Evolutionary conservation across 2,329 filamentous ascomycete genomes (phyloP).

Genomic region (Ceratocystis cacaofunesta): DNA sequence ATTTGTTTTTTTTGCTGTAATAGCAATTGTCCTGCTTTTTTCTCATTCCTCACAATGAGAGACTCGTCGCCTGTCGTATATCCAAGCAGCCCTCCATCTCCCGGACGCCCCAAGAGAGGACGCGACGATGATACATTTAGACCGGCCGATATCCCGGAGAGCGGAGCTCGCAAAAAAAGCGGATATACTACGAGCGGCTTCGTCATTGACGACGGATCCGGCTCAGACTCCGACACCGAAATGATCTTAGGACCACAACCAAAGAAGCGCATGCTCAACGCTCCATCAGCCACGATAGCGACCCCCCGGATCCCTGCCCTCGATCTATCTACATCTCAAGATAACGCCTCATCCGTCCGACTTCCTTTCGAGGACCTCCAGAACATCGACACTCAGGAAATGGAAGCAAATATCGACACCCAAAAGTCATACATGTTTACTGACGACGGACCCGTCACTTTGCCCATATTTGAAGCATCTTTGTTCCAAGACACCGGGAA

Average conservation of each 20-base stretch:
- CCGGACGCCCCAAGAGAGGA: conserved; percentile 15
- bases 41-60: background rate
- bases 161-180: background rate
- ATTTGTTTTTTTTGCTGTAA: no score
- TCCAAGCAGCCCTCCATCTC: conserved; percentile 16
- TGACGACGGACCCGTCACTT: background rate
- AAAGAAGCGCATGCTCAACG: conserved; percentile 15
- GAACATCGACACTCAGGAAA: background rate
- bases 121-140: conserved; percentile 9
- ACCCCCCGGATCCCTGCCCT: conserved; percentile 3
- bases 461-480: conserved; percentile 13
- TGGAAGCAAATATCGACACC: background rate
- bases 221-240: conserved; percentile 13
- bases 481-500: conserved; percentile 19
- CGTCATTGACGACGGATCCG: conserved; percentile 15
- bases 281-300: background rate
- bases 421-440: background rate
- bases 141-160: background rate
- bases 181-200: conserved; percentile 16
- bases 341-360: background rate
- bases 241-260: conserved; percentile 5
- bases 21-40: background rate
- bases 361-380: background rate
- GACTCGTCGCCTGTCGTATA: conserved; percentile 17
- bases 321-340: background rate